Base-by-base conservation (phyloP, 2,329 filamentous ascomycete genomes). In the Fusarium veterinarium region DNA sequence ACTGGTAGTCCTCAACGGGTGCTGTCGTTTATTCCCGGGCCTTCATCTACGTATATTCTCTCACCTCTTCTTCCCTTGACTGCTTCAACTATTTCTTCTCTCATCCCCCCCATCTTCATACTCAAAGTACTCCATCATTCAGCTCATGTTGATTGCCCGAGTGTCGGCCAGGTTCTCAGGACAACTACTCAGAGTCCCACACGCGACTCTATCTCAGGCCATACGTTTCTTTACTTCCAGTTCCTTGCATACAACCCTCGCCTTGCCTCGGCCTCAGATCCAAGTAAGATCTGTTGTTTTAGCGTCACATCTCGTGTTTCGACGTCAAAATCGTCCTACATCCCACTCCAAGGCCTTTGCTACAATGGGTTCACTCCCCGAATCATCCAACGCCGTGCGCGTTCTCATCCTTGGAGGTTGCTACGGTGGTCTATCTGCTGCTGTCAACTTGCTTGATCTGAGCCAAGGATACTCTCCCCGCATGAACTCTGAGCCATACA, bases 321-420 rank as follows among this genome's bases (percentile, higher is more conserved):
- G 57, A 64, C 60, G 48, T 30, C 48, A 44, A n/a, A 61, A 53
- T 60, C 49, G 38, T 55, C 33, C 55, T 61, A 65, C 66, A 51
- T 38, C 60, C 46, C 55, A 55, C 25, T 40, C 37, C 60, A 73
- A 49, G 51, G 25, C 46, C 45, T 69, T 73, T 42, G 68, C 68
- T 64, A 77, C 51, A 25, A 82, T 82, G 80, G 78, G 75, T 45
- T 80, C 80, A 48, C 48, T 81, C 49, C 73, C 77, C 38, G 60
- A 77, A 46, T 41, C 61, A 57, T 63, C 71, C 38, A 78, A 78
- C 58, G 84, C 84, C 41, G 84, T 88, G 79, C 87, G 84, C 73
- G 85, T 95, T 16, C 85, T 95, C 41, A 84, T 95, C 61, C 86
- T 91, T 37, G 93, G 93, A 41, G 92, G 91, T 71, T 91, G 91